Evolutionary conservation across 177 flowering plant species (phyloP), one percentile per base, ranked within the genome.

Genomic region (Vitis hybrid): DNA sequence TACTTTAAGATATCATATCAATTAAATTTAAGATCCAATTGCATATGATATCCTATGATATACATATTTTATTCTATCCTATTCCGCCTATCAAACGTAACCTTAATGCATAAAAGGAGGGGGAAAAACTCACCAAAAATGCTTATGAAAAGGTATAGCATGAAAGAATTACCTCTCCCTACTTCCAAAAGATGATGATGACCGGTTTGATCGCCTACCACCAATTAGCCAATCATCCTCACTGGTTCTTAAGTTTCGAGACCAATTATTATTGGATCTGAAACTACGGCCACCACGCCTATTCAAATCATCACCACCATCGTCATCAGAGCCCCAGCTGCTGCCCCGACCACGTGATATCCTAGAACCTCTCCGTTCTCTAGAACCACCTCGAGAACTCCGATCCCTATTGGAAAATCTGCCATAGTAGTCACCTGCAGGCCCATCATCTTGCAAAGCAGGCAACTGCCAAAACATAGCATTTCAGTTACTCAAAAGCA

Each of bases 401-500:
- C 90, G 75, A 3, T 85, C 95, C 74, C 91, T 80, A 74, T 73
- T 79, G 56, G 94, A 88, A 79, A 89, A 94, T 70, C 83, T 85
- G 18, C 98, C 99, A 60, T 93, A 93, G 77, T 64, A 75, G 77
- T 95, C 98, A 56, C 84, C 74, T 18, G 92, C 57, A 49, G 94
- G 98, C 22, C 91, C 96, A 85, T 95, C 98, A 76, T 93, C 99
- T 86, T 91, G 98, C 85, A 95, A 73, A 18, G 93, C 70, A 69
- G 99, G 99, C 83, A 95, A 80, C 99, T 95, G 88, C 78, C 64
- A 71, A 75, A 10, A 22, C 53, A 72, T 53, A 62, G 29, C 63
- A 48, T 33, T 10, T 51, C 29, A 70, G 60, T 18, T 51, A 19
- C 11, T 11, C 10, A 16, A 65, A 19, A 65, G 39, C 15, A 15